Conservation (phyloP, 2,329 filamentous ascomycete species). For the Arthrobotrys iridis region DNA sequence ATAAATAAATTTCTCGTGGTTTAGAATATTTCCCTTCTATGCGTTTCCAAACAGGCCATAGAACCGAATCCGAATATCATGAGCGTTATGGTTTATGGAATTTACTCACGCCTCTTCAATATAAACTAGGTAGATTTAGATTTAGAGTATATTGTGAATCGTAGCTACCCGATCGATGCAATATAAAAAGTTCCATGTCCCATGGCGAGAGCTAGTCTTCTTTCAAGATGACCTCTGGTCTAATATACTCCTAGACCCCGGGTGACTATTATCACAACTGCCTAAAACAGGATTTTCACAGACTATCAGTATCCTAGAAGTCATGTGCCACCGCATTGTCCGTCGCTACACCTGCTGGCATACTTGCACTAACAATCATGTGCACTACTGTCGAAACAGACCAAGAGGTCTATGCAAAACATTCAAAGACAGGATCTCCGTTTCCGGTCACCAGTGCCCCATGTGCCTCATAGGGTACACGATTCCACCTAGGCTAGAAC, state of each 20-base stretch:
- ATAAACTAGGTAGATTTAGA: background rate
- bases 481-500: background rate
- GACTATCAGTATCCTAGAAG: background rate
- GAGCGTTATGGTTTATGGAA: background rate
- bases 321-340: constrained; percentile 36
- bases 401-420: background rate
- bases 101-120: too few relatives aligned
- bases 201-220: background rate
- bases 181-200: too few relatives aligned
- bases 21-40: background rate
- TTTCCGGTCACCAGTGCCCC: background rate
- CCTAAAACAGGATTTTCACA: too few relatives aligned
- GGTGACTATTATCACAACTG: too few relatives aligned
- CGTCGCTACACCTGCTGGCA: constrained; percentile 39
- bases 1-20: background rate
- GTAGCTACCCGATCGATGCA: background rate
- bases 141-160: background rate
- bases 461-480: constrained; percentile 7
- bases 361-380: constrained; percentile 12
- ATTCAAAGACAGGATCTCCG: background rate
- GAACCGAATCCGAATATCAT: background rate
- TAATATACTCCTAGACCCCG: background rate
- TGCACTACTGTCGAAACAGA: constrained; percentile 11
- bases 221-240: background rate
- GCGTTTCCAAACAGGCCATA: background rate